A percentile compares a stretch with the other conserved stretches of the same genome.
Conservation (phyloP, 345 rosid genomes). For the Eucalyptus polybractea region DNA sequence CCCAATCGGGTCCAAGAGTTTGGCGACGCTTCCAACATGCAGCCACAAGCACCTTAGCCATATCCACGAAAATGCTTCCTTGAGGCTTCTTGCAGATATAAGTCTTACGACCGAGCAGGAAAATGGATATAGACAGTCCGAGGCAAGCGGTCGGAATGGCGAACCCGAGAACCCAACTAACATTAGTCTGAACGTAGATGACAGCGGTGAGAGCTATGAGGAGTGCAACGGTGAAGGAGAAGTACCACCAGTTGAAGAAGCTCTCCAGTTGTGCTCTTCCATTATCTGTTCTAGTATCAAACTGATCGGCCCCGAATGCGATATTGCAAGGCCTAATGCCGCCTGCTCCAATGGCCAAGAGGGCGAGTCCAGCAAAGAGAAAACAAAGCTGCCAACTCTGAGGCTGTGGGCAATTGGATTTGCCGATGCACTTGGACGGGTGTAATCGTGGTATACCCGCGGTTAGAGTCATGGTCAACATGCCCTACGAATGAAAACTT, state of each 20-base stretch:
- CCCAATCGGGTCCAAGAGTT: not conserved
- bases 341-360: constrained; percentile 58
- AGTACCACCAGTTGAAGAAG: constrained; percentile 86
- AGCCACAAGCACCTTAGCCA: constrained; percentile 36
- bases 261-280: constrained; percentile 42
- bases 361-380: constrained; percentile 29
- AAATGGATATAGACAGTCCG: constrained; percentile 23
- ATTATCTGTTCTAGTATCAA: constrained; percentile 33
- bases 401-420: constrained; percentile 14
- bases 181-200: constrained; percentile 47
- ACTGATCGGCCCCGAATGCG: constrained; percentile 80
- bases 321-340: constrained; percentile 69
- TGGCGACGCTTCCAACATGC: constrained; percentile 26
- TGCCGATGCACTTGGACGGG: constrained; percentile 25
- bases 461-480: constrained; percentile 42
- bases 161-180: constrained; percentile 62
- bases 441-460: constrained; percentile 27
- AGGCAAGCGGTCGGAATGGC: constrained; percentile 53
- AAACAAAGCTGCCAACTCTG: constrained; percentile 30
- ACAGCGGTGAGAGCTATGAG: constrained; percentile 47
- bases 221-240: constrained; percentile 51
- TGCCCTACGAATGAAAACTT: constrained; percentile 21
- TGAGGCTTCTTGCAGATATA: constrained; percentile 32
- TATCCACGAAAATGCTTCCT: constrained; percentile 42
- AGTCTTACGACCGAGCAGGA: constrained; percentile 41